A percentile compares a stretch with the other conserved stretches of the same genome.
phyloP scores from a whole-genome alignment of 2,329 filamentous ascomycete genomes.

The Stachybotrys echinatus region DNA sequence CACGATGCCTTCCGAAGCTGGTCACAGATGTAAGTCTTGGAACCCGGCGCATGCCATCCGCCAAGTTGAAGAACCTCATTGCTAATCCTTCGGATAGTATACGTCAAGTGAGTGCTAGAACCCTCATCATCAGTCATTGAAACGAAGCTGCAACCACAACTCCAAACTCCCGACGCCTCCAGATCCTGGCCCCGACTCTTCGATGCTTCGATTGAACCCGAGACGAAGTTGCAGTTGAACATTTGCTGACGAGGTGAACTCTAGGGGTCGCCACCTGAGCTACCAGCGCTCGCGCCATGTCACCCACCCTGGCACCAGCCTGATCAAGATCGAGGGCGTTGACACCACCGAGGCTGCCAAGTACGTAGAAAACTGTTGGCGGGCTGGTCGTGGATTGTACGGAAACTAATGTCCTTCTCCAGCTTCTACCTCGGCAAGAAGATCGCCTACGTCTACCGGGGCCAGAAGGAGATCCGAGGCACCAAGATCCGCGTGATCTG shows the following conservation, averaged over 20 bases:
- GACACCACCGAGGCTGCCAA: constrained; percentile 84
- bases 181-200: neutral
- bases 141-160: constrained; percentile 2
- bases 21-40: constrained; percentile 75
- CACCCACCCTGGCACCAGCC: constrained; percentile 83
- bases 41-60: constrained; percentile 5
- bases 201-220: neutral
- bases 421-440: constrained; percentile 98
- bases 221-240: neutral
- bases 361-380: constrained; percentile 44
- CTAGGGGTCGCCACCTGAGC: constrained; percentile 93
- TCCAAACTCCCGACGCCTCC: neutral
- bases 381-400: constrained; percentile 2
- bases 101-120: constrained; percentile 72
- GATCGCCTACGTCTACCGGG: constrained; percentile 98
- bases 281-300: constrained; percentile 94
- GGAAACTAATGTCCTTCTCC: constrained; percentile 19
- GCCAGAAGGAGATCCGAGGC: constrained; percentile 88
- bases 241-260: neutral
- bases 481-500: constrained; percentile 99
- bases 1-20: constrained; percentile 85
- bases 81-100: constrained; percentile 58
- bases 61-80: constrained; percentile 12
- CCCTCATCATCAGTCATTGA: constrained; percentile 1
- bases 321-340: constrained; percentile 99